Evolutionary conservation across 345 rosid species (phyloP), one percentile per base, ranked within the genome.

Genomic region (Turritis glabra): DNA sequence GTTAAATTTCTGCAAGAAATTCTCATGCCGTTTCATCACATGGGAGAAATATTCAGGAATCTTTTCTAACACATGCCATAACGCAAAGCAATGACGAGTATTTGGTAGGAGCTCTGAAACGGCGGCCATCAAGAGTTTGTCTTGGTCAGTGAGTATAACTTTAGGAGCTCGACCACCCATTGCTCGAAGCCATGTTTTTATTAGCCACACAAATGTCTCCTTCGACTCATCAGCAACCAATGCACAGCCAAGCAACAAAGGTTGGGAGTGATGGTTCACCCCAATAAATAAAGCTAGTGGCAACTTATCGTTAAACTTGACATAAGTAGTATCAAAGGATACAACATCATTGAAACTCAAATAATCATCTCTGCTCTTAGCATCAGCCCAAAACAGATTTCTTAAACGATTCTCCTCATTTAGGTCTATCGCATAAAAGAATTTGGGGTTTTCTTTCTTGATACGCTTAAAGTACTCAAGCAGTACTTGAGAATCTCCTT

Each of bases 1-100:
- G 11, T 85, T 82, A 67, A 88, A 88, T 48, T 86, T 85, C 53
- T 69, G 72, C 84, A 83, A 73, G 72, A 88, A 88, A 33, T 83
- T 82, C 52, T 86, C 86, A 7, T 81, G 83, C 10, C 64, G 74
- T 41, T 80, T 82, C 73, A 79, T 79, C 63, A 81, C 86, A 57
- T 70, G 67, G 13, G 81, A 77, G 71, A 81, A 76, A 30, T 71
- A 73, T 38, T 83, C 79, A 59, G 86, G 86, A 37, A 84, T 52
- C 73, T 79, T 81, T 71, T 79, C 84, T n/a, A 84, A 61, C 46
- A 84, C 83, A 65, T 81, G 80, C 84, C 86, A 84, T 38, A 79
- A 72, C 10, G 79, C 78, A 79, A 81, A 81, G 51, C 80, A 78
- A 58, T 84, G 86, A 13, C 81, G 80, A 38, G 78, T 64, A 63